Base-by-base conservation (phyloP, 768 basidiomycete genomes). In the Rhodotorula diobovata region DNA sequence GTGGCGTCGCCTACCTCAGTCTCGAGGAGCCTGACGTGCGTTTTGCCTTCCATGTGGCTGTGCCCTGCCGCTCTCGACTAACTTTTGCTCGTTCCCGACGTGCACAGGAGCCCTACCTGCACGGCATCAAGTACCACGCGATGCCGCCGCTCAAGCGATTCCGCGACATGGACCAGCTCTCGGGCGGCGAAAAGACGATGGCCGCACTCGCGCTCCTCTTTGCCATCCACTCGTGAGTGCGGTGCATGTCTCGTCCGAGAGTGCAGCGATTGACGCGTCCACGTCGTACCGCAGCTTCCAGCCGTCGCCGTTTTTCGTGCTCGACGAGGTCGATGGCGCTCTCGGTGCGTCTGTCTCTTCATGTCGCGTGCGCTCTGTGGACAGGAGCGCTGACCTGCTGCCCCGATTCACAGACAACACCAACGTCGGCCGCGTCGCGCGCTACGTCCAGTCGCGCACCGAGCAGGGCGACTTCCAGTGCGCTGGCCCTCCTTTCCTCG, bases 131-230 rank as follows among this genome's bases (percentile, higher is more conserved):
- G 81, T 98, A 98, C 79, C 95, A 98, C 78, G 94, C 95, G 1
- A 99, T 98, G 96, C 96, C 96, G 0, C 96, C 96, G 1, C 95
- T 97, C 89, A 99, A 99, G 80, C 90, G 93, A 4, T 98, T 98
- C 85, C 86, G 94, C 71, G 96, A 98, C 79, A 98, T 98, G 94
- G 94, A 97, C 69, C 95, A 98, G 80, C 83, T 98, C 23, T 98
- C 94, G 0, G 96, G 95, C 64, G 96, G 95, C 32, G 96, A 99
- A 80, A 97, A 98, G 83, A 98, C 96, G 0, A 94, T 98, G 59
- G 96, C 96, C 12, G 95, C 95, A 11, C 83, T 98, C n/a, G 95
- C 95, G 2, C 83, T 99, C 30, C 84, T 98, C 43, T 97, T 98
- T 76, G 94, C 96, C 10, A 95, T 98, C 64, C 95, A 99, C 81